A percentile compares a stretch with the other conserved stretches of the same genome.
phyloP scores from a whole-genome alignment of 169 alveolate species.

The Babesia sp. region DNA sequence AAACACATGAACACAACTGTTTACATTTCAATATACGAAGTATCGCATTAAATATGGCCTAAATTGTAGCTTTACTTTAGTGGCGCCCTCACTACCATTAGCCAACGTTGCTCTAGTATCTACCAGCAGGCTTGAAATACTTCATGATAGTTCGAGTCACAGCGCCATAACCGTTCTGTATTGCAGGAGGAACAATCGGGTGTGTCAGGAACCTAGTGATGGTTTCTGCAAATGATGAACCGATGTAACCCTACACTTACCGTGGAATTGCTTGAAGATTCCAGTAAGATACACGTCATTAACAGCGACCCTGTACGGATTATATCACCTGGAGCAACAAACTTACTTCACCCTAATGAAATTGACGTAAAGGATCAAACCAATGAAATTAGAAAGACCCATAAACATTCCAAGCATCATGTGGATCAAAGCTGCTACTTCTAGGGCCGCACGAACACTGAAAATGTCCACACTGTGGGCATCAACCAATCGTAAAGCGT shows the following conservation, averaged over 20 bases:
- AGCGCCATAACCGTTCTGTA: not conserved
- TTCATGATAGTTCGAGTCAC: not conserved
- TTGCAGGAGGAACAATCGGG: slow-evolving; percentile 3
- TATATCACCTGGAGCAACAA: not conserved
- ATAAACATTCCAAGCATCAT: slow-evolving; percentile 16
- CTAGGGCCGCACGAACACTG: slow-evolving; percentile 33
- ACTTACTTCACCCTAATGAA: slow-evolving; percentile 49
- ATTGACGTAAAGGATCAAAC: slow-evolving; percentile 34
- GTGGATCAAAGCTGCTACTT: slow-evolving; percentile 28
- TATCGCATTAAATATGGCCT: not conserved
- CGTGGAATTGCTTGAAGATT: slow-evolving; percentile 6
- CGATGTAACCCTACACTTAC: not conserved
- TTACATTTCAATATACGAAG: not conserved
- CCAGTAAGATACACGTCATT: slow-evolving; percentile 13
- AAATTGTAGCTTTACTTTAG: not conserved
- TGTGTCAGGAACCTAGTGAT: not conserved
- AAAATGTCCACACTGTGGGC: not conserved
- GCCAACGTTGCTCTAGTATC: not conserved
- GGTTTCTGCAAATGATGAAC: not conserved
- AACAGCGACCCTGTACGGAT: slow-evolving; percentile 11
- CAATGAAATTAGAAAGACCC: slow-evolving; percentile 15
- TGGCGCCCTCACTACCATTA: not conserved
- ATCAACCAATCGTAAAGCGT: not conserved
- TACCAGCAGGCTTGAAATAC: slow-evolving; percentile 17
- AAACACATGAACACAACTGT: too few species aligned